Conservation (phyloP, 768 basidiomycete genomes). For the Suillus placidus region DNA sequence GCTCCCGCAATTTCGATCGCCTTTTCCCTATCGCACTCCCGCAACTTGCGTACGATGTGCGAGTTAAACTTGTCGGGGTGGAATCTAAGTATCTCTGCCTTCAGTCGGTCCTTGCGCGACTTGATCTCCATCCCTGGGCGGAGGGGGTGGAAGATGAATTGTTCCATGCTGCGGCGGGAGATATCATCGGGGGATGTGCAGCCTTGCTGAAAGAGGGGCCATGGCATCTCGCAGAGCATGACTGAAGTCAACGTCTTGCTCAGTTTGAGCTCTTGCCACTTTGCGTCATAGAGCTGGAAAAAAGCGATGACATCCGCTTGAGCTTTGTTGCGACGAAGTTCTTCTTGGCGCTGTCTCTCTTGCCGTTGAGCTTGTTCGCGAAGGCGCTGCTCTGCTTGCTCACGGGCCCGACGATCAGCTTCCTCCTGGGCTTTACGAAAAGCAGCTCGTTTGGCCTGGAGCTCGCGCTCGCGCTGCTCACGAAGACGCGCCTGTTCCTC, state of each 20-base stretch:
- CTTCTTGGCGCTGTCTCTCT: slow-evolving; percentile 15
- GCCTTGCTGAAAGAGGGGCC: slow-evolving; percentile 41
- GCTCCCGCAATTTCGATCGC: slow-evolving; percentile 41
- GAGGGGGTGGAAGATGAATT: slow-evolving; percentile 44
- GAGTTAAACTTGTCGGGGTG: slow-evolving; percentile 58
- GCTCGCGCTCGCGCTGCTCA: slow-evolving; percentile 25
- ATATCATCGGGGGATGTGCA: slow-evolving; percentile 32
- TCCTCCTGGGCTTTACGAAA: slow-evolving; percentile 16
- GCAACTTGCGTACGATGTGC: slow-evolving; percentile 39
- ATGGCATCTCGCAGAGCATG: slow-evolving; percentile 42
- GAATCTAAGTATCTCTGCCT: slow-evolving; percentile 52
- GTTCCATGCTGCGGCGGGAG: slow-evolving; percentile 34
- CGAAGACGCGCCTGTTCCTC: slow-evolving; percentile 21
- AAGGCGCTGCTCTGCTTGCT: slow-evolving; percentile 18
- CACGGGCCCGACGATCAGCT: slow-evolving; percentile 24
- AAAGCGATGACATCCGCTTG: slow-evolving; percentile 14
- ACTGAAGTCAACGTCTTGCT: slow-evolving; percentile 22
- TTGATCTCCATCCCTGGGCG: slow-evolving; percentile 34
- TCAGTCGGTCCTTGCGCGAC: slow-evolving; percentile 38
- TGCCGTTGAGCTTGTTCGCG: slow-evolving; percentile 10
- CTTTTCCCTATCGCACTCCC: slow-evolving; percentile 31
- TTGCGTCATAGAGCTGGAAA: slow-evolving; percentile 35
- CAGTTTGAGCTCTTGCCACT: slow-evolving; percentile 40
- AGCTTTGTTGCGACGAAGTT: slow-evolving; percentile 13
- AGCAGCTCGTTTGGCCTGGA: slow-evolving; percentile 19